phyloP scores from a whole-genome alignment of 345 rosid genomes.

The rapeseed (Brassica napus) region Da-Ae NC_063446.1:13031001-13031500 shows the following conservation, averaged over 20 bases:
- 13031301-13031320: neutral
- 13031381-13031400: conserved; percentile 93
- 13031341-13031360: conserved; percentile 92
- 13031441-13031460: conserved; percentile 66
- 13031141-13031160: neutral
- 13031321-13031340: conserved; percentile 83
- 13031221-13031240: neutral
- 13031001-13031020: conserved; percentile 51
- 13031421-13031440: conserved; percentile 98
- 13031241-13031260: neutral
- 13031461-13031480: neutral
- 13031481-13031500: neutral
- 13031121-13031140: neutral
- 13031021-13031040: conserved; percentile 99
- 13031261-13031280: neutral
- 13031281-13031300: neutral
- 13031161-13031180: conserved; percentile 47
- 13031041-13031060: conserved; percentile 95
- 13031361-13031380: conserved; percentile 72
- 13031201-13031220: conserved; percentile 99
- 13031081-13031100: conserved; percentile 91
- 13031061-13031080: conserved; percentile 98
- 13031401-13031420: conserved; percentile 99
- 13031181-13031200: conserved; percentile 99
- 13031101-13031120: conserved; percentile 21